Conservation (phyloP, 176 grass and related monocot species). For the Elymus sibiricus region DNA sequence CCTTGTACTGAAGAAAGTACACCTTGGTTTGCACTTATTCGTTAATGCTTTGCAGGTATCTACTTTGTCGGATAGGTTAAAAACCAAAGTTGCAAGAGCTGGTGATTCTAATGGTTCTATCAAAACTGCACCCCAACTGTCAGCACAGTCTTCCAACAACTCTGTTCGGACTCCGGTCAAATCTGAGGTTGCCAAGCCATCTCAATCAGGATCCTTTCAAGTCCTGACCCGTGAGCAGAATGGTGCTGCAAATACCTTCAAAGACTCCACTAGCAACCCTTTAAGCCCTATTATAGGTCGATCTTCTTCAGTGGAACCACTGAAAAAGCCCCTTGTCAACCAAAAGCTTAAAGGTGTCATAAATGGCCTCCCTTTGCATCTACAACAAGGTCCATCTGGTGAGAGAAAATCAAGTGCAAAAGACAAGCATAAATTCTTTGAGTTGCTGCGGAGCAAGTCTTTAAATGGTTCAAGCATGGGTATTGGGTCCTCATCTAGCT, state of each 20-base stretch:
- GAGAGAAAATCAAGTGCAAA: conserved; percentile 67
- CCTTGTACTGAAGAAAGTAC: not conserved
- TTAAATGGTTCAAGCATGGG: conserved; percentile 40
- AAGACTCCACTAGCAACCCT: conserved; percentile 43
- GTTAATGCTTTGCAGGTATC: conserved; percentile 32
- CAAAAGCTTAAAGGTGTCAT: conserved; percentile 39
- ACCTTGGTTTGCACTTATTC: conserved; percentile 30
- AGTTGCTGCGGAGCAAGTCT: conserved; percentile 56
- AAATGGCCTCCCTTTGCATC: conserved; percentile 33
- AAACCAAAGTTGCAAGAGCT: conserved; percentile 52
- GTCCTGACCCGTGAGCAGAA: conserved; percentile 66
- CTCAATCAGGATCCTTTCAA: conserved; percentile 59
- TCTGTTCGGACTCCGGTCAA: conserved; percentile 41
- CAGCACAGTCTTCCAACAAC: conserved; percentile 36
- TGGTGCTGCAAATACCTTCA: conserved; percentile 45
- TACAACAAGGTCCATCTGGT: conserved; percentile 37
- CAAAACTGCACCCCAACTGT: conserved; percentile 44
- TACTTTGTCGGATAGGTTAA: conserved; percentile 51
- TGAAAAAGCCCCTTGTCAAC: conserved; percentile 36
- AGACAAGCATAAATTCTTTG: conserved; percentile 63
- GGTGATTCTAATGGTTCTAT: conserved; percentile 45
- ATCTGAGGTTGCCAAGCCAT: conserved; percentile 53
- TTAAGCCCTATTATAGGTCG: conserved; percentile 40
- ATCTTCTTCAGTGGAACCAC: conserved; percentile 47
- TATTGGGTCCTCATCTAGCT: conserved; percentile 35